A percentile compares a stretch with the other conserved stretches of the same genome.
These are phyloP conservation scores for Aureobasidium sp. DNA, from an alignment of 2,329 filamentous ascomycete species.

Conservation along the genomic window DNA sequence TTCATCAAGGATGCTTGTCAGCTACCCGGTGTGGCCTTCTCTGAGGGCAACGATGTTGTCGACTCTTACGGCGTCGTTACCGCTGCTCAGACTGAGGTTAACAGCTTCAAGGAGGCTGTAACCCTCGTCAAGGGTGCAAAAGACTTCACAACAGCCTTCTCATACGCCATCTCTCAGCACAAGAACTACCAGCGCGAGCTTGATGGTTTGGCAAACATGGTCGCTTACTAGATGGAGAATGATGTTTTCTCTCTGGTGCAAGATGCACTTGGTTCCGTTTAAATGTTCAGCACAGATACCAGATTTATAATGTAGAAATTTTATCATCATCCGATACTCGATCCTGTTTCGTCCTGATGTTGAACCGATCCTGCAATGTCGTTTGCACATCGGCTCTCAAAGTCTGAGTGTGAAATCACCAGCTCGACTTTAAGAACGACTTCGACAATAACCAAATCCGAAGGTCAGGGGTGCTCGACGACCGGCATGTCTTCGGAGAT, in stretches of 20 bases:
- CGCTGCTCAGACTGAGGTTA: constrained; percentile 45
- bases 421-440: neutral
- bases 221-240: constrained; percentile 55
- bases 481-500: neutral
- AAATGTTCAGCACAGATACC: neutral
- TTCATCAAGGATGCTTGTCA: constrained; percentile 49
- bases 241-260: neutral
- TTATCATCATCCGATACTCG: neutral
- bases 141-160: constrained; percentile 65
- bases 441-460: neutral
- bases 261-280: neutral
- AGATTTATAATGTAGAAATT: neutral
- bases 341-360: neutral
- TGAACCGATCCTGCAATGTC: neutral
- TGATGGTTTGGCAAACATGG: constrained; percentile 58
- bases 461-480: neutral
- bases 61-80: constrained; percentile 77
- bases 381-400: neutral
- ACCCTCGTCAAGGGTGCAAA: constrained; percentile 60
- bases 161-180: constrained; percentile 63
- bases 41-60: constrained; percentile 44
- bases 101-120: constrained; percentile 55
- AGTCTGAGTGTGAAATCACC: neutral
- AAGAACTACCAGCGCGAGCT: constrained; percentile 68
- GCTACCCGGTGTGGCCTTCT: constrained; percentile 44